Percentiles rank a stretch among this genome's conserved stretches.
Evolutionary conservation across 106 monocot genomes (phyloP).

Genomic region (Hemerocallis citrina): DNA sequence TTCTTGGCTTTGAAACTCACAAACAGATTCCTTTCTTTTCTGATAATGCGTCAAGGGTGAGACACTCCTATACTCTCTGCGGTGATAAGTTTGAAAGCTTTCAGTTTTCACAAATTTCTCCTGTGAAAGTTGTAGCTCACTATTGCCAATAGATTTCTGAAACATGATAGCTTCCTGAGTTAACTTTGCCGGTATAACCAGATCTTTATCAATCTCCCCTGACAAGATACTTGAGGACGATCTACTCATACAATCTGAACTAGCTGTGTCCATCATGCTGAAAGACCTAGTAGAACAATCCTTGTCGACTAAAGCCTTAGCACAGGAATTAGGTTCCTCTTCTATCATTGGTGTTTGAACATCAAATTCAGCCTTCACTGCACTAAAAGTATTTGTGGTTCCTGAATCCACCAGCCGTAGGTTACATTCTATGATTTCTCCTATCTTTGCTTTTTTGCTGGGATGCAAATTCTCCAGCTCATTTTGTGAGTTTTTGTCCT

Average conservation of each 20-base stretch:
- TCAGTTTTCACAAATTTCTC: no score
- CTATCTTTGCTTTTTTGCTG: conserved; percentile 3
- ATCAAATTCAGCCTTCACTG: conserved; percentile 2
- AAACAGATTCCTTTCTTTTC: no score
- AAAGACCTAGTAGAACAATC: not conserved
- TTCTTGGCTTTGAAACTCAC: no score
- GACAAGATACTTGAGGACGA: not conserved
- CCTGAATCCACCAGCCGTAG: not conserved
- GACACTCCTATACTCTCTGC: no score
- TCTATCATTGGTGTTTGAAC: not conserved
- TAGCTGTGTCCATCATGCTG: not conserved
- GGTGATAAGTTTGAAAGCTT: no score
- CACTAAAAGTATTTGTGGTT: not conserved
- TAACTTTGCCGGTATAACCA: no score
- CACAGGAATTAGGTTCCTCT: conserved; percentile 1
- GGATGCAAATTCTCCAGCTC: not conserved
- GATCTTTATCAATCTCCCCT: not conserved
- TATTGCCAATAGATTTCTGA: no score
- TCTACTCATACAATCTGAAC: not conserved
- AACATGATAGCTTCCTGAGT: no score
- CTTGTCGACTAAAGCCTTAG: not conserved
- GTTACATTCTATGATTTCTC: not conserved
- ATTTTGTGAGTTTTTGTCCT: not conserved
- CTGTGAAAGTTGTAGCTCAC: no score
- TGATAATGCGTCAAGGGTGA: no score